phyloP scores from a whole-genome alignment of 2,329 filamentous ascomycete species.

The Aspergillus ochraceus region DNA sequence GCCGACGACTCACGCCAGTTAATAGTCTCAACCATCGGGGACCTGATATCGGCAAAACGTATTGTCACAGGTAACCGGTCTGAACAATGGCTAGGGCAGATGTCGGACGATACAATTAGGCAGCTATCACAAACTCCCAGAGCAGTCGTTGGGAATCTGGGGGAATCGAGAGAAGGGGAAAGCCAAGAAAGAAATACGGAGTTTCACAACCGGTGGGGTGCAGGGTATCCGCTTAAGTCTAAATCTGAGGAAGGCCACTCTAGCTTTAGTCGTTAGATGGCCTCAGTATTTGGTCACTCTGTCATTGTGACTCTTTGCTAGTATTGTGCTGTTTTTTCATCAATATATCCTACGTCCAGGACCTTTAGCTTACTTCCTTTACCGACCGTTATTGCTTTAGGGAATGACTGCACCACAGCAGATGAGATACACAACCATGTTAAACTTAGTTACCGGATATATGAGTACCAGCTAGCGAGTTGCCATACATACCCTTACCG shows the following conservation, averaged over 20 bases:
- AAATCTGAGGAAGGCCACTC: background rate
- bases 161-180: background rate
- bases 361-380: background rate
- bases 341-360: background rate
- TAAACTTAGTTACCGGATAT: too few relatives aligned
- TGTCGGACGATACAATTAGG: constrained; percentile 34
- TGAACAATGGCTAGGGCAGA: constrained; percentile 33
- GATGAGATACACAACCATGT: too few relatives aligned
- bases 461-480: too few relatives aligned
- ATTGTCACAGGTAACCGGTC: constrained; percentile 36
- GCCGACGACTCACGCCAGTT: constrained; percentile 31
- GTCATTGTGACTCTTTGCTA: background rate
- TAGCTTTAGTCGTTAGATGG: background rate
- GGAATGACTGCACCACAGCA: too few relatives aligned
- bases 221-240: background rate
- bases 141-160: background rate
- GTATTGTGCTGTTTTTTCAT: background rate
- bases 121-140: constrained; percentile 19
- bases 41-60: constrained; percentile 32
- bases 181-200: background rate
- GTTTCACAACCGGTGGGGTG: background rate
- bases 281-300: background rate
- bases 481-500: too few relatives aligned
- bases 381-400: background rate
- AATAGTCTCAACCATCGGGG: constrained; percentile 33